Base-by-base conservation (phyloP, 2,329 filamentous ascomycete genomes). In the Sclerotinia trifoliorum region DNA sequence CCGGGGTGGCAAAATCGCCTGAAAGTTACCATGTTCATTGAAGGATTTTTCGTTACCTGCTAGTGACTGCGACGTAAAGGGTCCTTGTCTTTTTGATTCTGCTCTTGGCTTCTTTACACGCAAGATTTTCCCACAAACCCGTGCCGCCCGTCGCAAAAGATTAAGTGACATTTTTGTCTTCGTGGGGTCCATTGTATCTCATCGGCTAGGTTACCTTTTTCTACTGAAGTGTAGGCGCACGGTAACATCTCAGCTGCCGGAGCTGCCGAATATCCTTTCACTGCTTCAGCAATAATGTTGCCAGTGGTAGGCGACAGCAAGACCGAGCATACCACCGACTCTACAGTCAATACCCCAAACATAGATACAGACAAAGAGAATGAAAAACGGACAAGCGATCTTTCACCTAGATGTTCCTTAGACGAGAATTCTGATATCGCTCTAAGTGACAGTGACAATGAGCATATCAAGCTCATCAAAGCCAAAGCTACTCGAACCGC, bases 291-390 rank as follows among this genome's bases (percentile, higher is more conserved):
- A 35, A 35, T n/a, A 56, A 21, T 56, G 19, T 35, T 35, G 35
- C 54, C 29, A 56, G 35, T 56, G 54, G 19, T 35, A 32, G 54
- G 54, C 54, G 29, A 56, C 29, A 29, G n/a, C 29, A 56, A 56
- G 29, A 35, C 54, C n/a, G 10, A 6, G 54, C 15, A 56, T 35
- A 1, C 13, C 10, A 32, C 19, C 29, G 54, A 56, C 19, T 56
- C 54, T 56, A 32, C 54, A 56, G 54, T 56, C 54, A 56, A n/a
- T 56, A 32, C 54, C 10, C 21, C 35, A 32, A 29, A 19, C 19
- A 32, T 32, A 56, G 54, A 35, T 56, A 21, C 54, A 35, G 19
- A 35, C 54, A 15, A 15, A 19, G 10, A 56, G 5, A 21, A 56
- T 21, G 5, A 21, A 56, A 56, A 11, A 7, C 19, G 32, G 1